phyloP scores from a whole-genome alignment of 345 rosid genomes.

The Jatropha curcas region DNA sequence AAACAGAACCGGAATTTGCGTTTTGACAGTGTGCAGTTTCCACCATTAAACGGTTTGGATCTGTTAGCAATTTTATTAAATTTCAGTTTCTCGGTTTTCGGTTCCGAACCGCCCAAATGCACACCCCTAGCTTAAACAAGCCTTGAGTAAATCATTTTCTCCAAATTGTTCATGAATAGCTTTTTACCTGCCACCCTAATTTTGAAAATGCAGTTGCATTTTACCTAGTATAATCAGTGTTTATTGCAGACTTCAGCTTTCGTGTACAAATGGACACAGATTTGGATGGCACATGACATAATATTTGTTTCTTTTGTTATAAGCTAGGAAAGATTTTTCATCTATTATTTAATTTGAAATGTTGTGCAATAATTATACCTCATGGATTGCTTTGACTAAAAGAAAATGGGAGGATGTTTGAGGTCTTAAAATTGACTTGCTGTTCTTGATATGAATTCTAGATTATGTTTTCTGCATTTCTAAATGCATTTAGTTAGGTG shows the following conservation, averaged over 20 bases:
- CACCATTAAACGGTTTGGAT: too few species aligned
- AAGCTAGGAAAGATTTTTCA: background rate
- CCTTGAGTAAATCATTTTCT: too few species aligned
- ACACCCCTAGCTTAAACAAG: too few species aligned
- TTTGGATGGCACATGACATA: background rate
- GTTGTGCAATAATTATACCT: background rate
- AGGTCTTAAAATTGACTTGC: background rate
- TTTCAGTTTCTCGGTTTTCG: too few species aligned
- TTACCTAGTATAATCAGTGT: background rate
- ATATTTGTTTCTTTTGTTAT: background rate
- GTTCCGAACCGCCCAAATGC: too few species aligned
- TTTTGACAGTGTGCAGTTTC: too few species aligned
- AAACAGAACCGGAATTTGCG: too few species aligned
- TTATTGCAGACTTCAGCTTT: background rate
- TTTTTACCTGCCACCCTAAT: background rate
- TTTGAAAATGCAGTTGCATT: background rate
- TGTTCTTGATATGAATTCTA: background rate
- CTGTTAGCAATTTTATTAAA: too few species aligned
- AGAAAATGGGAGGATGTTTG: background rate
- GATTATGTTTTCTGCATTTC: background rate
- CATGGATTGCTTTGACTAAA: background rate
- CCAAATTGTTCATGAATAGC: too few species aligned
- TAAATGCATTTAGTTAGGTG: background rate
- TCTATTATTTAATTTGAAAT: background rate
- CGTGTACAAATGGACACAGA: background rate